Percentiles rank a stretch among this genome's conserved stretches.
phyloP scores from a whole-genome alignment of 1,284 basidiomycete genomes.

The Ustilago esculenta region DNA sequence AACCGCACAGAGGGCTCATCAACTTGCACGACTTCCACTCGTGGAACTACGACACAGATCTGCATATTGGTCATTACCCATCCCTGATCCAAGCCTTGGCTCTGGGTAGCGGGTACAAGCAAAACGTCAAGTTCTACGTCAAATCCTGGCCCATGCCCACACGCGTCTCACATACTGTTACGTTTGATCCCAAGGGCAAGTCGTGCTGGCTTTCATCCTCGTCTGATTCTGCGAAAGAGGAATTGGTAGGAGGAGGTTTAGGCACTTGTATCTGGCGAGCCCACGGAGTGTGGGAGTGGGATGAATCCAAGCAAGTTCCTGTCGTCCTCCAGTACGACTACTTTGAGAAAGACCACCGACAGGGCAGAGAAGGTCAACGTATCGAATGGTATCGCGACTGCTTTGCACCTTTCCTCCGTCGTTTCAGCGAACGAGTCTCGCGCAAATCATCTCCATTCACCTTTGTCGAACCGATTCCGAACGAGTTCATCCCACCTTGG shows the following conservation, averaged over 20 bases:
- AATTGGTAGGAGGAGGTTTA: not conserved
- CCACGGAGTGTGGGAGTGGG: constrained; percentile 95
- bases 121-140: constrained; percentile 71
- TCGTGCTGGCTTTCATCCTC: constrained; percentile 42
- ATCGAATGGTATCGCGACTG: constrained; percentile 66
- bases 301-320: constrained; percentile 75
- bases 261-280: constrained; percentile 81
- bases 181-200: constrained; percentile 53
- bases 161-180: constrained; percentile 46
- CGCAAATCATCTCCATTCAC: constrained; percentile 4
- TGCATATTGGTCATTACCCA: constrained; percentile 81
- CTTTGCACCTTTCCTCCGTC: constrained; percentile 57
- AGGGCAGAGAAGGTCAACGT: constrained; percentile 33
- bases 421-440: constrained; percentile 44
- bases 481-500: constrained; percentile 65
- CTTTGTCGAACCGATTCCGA: constrained; percentile 65
- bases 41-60: constrained; percentile 90
- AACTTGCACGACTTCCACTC: constrained; percentile 81
- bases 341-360: constrained; percentile 72
- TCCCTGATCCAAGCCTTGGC: constrained; percentile 62
- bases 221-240: constrained; percentile 57
- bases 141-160: constrained; percentile 65
- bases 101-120: constrained; percentile 51
- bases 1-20: constrained; percentile 93
- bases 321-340: constrained; percentile 86